Base-by-base conservation (phyloP, 2,329 filamentous ascomycete species). In the Talaromyces sp. region DNA sequence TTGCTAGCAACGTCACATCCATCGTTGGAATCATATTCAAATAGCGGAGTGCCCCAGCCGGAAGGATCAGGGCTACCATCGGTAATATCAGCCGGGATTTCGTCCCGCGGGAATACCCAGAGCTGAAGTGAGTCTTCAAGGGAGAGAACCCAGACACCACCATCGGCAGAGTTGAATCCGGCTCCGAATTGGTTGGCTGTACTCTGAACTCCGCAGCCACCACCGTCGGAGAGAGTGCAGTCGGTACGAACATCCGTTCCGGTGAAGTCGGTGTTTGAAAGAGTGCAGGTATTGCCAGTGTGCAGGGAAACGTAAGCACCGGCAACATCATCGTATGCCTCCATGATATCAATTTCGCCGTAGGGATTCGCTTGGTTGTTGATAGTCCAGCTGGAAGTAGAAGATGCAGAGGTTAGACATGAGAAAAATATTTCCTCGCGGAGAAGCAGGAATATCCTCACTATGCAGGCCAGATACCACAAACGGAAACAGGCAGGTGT, bases 391-490 rank as follows among this genome's bases (percentile, higher is more conserved):
- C 61, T 63, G 18, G 9, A 31, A n/a, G n/a, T n/a, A n/a, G n/a
- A n/a, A n/a, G n/a, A n/a, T n/a, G n/a, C 3, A 16, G 12, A 33
- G 5, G 23, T 57, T 42, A 57, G 54, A 25, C 1, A 42, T 8
- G 25, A 16, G n/a, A 28, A 16, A n/a, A 28, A 21, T 28, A 1
- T 57, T 18, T 57, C 11, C 14, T 39, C 21, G 18, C 18, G 12
- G 23, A 8, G 12, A 5, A 33, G n/a, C 31, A 56, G 12, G 23
- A 16, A 7, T 1, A 14, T 16, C 33, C 37, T n/a, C 59, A 63
- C 61, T 79, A 81, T 7, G 80, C 80, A 1, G 82, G 81, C 82
- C 82, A 84, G 31, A 76, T 80, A 44, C 79, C 82, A 64, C 82
- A 84, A 50, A 76, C 73, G 48, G 75, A 74, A 14, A 75, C 75